Percentiles rank a stretch among this genome's conserved stretches.
These are phyloP conservation scores for Gossypium rotundifolium DNA, from an alignment of 345 rosid species.

Conservation along the genomic window DNA sequence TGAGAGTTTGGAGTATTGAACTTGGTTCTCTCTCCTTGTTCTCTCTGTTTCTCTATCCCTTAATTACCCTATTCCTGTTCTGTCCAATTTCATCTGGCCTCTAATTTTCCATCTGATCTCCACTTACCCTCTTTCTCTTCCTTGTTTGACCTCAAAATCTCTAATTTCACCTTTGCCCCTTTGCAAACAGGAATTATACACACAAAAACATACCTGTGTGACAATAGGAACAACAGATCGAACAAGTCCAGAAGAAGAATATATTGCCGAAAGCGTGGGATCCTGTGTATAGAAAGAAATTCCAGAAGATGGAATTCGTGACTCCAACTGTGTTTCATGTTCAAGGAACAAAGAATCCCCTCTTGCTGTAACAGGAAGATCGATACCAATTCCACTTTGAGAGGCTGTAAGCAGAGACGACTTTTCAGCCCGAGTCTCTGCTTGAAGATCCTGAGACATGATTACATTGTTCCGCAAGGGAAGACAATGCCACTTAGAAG, in stretches of 20 bases:
- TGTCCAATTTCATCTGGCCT: background rate
- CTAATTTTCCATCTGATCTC: background rate
- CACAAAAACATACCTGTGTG: conserved; percentile 31
- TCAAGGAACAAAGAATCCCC: conserved; percentile 48
- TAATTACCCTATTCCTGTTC: background rate
- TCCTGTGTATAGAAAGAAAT: conserved; percentile 55
- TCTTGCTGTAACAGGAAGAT: conserved; percentile 43
- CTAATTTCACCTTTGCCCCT: background rate
- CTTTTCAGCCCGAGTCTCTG: conserved; percentile 43
- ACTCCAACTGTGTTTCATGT: conserved; percentile 45
- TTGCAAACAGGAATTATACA: background rate
- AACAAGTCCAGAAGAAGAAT: conserved; percentile 37
- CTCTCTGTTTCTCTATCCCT: background rate
- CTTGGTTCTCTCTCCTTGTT: background rate
- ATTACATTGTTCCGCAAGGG: conserved; percentile 35
- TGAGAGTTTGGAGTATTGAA: background rate
- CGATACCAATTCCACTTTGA: conserved; percentile 30
- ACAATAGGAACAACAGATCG: conserved; percentile 54
- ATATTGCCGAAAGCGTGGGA: conserved; percentile 37
- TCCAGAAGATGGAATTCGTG: conserved; percentile 41
- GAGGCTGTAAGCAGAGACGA: conserved; percentile 29
- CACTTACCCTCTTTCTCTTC: background rate
- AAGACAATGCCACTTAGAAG: background rate
- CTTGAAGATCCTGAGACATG: conserved; percentile 48
- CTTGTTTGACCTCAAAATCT: background rate